phyloP scores from a whole-genome alignment of 2,329 filamentous ascomycete species.

The Passalora sequoiae region DNA sequence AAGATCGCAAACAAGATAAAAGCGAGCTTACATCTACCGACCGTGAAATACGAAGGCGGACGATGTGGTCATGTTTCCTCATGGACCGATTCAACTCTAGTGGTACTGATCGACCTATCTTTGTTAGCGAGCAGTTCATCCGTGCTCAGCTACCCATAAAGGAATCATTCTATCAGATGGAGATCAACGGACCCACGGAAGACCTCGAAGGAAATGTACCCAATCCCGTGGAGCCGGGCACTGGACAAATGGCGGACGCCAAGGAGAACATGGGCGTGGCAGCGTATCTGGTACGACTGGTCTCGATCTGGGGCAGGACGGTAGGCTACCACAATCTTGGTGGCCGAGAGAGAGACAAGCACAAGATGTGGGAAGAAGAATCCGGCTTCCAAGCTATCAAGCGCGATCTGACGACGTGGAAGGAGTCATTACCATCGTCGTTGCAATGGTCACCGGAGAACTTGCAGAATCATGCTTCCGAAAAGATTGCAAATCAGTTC shows the following conservation, averaged over 20 bases:
- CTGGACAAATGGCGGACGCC: slow-evolving; percentile 60
- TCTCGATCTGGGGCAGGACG: slow-evolving; percentile 84
- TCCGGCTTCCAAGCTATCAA: slow-evolving; percentile 70
- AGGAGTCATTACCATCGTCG: slow-evolving; percentile 60
- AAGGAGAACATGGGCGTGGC: slow-evolving; percentile 89
- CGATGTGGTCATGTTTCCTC: slow-evolving; percentile 97
- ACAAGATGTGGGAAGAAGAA: slow-evolving; percentile 75
- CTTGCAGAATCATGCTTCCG: slow-evolving; percentile 74
- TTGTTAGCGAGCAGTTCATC: slow-evolving; percentile 82
- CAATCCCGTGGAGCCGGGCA: slow-evolving; percentile 57
- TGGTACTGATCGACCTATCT: slow-evolving; percentile 84
- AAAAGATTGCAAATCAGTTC: slow-evolving; percentile 84
- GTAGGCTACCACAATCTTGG: slow-evolving; percentile 88
- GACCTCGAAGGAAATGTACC: slow-evolving; percentile 67
- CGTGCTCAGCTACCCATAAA: slow-evolving; percentile 86
- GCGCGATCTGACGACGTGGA: slow-evolving; percentile 65
- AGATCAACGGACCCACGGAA: slow-evolving; percentile 84
- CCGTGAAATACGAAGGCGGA: slow-evolving; percentile 82
- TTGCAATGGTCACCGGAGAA: slow-evolving; percentile 78
- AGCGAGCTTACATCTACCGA: slow-evolving; percentile 70
- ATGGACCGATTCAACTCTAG: slow-evolving; percentile 99
- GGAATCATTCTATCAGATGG: slow-evolving; percentile 83
- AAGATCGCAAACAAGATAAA: slow-evolving; percentile 21
- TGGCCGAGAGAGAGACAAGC: slow-evolving; percentile 70
- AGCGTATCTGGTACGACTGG: slow-evolving; percentile 78